Conservation (phyloP, 768 basidiomycete species). For the Lactarius quietus region DNA sequence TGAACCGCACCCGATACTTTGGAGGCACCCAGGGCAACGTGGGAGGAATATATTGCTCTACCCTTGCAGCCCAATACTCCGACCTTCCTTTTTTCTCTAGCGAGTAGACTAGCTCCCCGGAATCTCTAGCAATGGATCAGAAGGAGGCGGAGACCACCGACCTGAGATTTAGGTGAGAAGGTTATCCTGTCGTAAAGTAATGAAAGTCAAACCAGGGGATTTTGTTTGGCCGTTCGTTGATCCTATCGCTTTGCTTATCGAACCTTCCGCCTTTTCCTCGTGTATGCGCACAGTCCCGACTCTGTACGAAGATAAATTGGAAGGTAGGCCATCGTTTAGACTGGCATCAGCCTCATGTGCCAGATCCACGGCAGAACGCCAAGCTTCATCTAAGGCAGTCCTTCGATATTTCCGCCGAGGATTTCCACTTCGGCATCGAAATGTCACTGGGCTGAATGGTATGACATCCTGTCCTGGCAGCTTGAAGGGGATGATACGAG, state of each 20-base stretch:
- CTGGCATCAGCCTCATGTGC: conserved; percentile 22
- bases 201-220: conserved; percentile 15
- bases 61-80: conserved; percentile 64
- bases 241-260: background rate
- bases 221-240: background rate
- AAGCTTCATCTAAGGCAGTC: conserved; percentile 21
- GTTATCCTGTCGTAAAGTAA: conserved; percentile 23
- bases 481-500: conserved; percentile 42
- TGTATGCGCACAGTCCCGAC: background rate
- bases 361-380: conserved; percentile 24
- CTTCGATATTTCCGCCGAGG: background rate
- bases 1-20: conserved; percentile 55
- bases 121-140: conserved; percentile 50
- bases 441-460: conserved; percentile 45
- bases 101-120: conserved; percentile 66
- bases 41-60: conserved; percentile 51
- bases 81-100: conserved; percentile 35
- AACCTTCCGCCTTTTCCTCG: background rate
- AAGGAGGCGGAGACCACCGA: conserved; percentile 40
- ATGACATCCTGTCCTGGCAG: conserved; percentile 33
- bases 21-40: conserved; percentile 36
- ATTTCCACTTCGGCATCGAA: background rate
- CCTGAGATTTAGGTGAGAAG: conserved; percentile 17
- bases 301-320: conserved; percentile 23
- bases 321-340: conserved; percentile 25